Evolutionary conservation across 164 flowering plant species (phyloP), one percentile per base, ranked within the genome.

Genomic region (Chimonanthus salicifolius): DNA sequence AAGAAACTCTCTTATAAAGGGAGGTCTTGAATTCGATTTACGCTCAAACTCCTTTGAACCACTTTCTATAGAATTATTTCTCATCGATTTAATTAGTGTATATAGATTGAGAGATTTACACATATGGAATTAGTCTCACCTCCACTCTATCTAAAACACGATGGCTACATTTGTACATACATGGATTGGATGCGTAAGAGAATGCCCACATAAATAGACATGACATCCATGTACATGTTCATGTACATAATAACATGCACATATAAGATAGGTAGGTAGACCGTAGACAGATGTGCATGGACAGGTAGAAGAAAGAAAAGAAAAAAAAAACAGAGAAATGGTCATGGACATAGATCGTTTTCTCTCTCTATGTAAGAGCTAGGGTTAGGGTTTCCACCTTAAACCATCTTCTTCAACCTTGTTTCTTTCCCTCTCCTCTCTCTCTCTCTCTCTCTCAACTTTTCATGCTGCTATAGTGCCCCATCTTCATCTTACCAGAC

Each of bases 321-420:
- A 43, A 7, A 43, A 62, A 4, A 45, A 16, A 60, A 18, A 70
- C 47, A 11, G 64, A 54, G 63, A 44, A 67, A 74, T 75, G 69
- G 74, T 74, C 74, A 75, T 73, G 72, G 58, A 76, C 67, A 62
- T 67, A 67, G 54, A 5, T 33, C 58, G 44, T 49, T 51, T 65
- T 18, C 21, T 72, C 58, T 77, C 65, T 63, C 49, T 62, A 64
- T 47, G 64, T 50, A 62, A 58, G 72, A 72, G 70, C 76, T 78
- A 78, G 75, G 77, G 78, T 74, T 82, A 83, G 82, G 83, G 80
- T 78, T 80, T 78, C 73, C 33, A 47, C 58, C 46, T 33, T 13
- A 54, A n/a, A 54, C 60, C 16, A 2, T n/a, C 11, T 11, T 49
- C 65, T 71, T 60, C 67, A 47, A 64, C 21, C 67, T 13, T 72